These are phyloP conservation scores for Carex pumila DNA, from an alignment of 176 grass and related monocot species.

Conservation along the genomic window DNA sequence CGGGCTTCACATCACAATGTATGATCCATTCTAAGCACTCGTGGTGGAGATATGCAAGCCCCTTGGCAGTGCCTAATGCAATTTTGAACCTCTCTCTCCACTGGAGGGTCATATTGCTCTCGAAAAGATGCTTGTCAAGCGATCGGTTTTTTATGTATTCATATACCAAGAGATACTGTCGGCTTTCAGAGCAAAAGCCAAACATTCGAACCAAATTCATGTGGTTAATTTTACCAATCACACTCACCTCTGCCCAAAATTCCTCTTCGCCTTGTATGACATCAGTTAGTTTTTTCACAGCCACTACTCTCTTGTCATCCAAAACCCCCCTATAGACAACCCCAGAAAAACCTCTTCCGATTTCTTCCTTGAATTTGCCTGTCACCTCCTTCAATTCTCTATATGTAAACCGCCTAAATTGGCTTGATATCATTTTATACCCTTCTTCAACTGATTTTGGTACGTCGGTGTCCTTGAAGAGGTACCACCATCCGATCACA, in stretches of 20 bases:
- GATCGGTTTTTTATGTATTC: slow-evolving; percentile 65
- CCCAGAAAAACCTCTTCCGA: slow-evolving; percentile 28
- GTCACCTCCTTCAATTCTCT: slow-evolving; percentile 36
- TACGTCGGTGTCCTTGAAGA: slow-evolving; percentile 10
- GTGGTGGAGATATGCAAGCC: slow-evolving; percentile 75
- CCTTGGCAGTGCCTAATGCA: slow-evolving; percentile 57
- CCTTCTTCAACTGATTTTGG: slow-evolving; percentile 36
- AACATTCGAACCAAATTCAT: slow-evolving; percentile 77
- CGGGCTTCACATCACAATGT: slow-evolving; percentile 87
- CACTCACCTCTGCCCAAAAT: slow-evolving; percentile 45
- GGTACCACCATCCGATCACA: slow-evolving; percentile 29
- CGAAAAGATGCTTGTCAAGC: slow-evolving; percentile 52
- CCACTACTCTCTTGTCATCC: slow-evolving; percentile 36
- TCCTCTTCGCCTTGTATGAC: slow-evolving; percentile 38
- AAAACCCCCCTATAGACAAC: slow-evolving; percentile 38
- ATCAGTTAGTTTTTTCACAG: slow-evolving; percentile 37
- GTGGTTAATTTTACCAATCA: slow-evolving; percentile 66
- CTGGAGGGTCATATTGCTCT: slow-evolving; percentile 20
- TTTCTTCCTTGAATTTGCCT: slow-evolving; percentile 47
- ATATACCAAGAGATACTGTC: slow-evolving; percentile 51
- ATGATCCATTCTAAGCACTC: slow-evolving; percentile 86
- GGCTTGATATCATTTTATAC: slow-evolving; percentile 34
- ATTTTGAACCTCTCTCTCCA: slow-evolving; percentile 65
- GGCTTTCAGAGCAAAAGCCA: slow-evolving; percentile 63
- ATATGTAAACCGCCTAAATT: slow-evolving; percentile 45